These are phyloP conservation scores for Kwoniella shandongensis DNA, from an alignment of 768 basidiomycete genomes.

Conservation along the genomic window DNA sequence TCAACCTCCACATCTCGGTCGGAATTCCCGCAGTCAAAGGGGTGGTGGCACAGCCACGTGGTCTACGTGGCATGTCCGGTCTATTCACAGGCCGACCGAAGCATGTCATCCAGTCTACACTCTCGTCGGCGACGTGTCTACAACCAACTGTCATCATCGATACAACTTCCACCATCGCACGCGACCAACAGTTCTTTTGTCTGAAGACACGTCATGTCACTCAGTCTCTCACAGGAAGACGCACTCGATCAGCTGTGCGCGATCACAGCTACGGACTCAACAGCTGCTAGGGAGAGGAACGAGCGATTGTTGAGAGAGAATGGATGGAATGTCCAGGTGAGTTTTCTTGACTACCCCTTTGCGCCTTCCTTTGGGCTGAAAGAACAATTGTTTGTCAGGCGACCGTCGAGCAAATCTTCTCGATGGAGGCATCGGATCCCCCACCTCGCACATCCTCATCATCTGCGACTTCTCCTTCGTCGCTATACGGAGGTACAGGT, in stretches of 20 bases:
- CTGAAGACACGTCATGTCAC: conserved; percentile 38
- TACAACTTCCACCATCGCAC: too few species aligned
- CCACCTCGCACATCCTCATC: background rate
- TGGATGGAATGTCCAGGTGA: conserved; percentile 51
- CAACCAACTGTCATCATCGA: too few species aligned
- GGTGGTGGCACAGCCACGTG: too few species aligned
- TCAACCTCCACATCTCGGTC: too few species aligned
- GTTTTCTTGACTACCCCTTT: conserved; percentile 8
- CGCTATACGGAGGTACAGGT: background rate
- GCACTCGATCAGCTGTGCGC: conserved; percentile 47
- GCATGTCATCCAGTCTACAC: too few species aligned
- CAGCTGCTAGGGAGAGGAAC: conserved; percentile 36
- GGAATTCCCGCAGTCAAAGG: too few species aligned
- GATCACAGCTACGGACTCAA: conserved; percentile 42
- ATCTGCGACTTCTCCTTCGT: background rate
- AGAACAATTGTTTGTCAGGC: conserved; percentile 14
- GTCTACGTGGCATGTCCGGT: too few species aligned
- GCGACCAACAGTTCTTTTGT: background rate
- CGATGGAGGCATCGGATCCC: conserved; percentile 8
- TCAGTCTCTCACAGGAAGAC: conserved; percentile 22
- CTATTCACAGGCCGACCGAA: too few species aligned
- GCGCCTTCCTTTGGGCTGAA: conserved; percentile 2
- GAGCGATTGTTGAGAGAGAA: conserved; percentile 46
- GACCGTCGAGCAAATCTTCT: conserved; percentile 48
- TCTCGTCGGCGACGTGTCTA: too few species aligned